Base-by-base conservation (phyloP, 192 early-diverging fungal species). In the Coemansia sp. region DNA sequence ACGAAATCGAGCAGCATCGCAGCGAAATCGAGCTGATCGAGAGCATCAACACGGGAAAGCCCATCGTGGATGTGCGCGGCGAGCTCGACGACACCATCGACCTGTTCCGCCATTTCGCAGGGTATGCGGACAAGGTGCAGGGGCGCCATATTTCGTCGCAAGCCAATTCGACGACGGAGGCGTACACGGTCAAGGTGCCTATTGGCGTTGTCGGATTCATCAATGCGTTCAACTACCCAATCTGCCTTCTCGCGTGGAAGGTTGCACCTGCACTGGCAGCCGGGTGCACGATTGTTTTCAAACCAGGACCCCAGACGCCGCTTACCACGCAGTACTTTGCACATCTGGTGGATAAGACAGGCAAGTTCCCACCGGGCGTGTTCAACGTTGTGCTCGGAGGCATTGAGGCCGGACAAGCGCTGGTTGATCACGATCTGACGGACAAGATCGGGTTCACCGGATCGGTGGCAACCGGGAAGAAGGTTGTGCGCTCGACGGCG, bases 181-280 rank as follows among this genome's bases (percentile, higher is more conserved):
- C 66, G 1, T 84, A 78, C 48, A 85, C 84, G 17, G 59, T 76
- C 52, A 71, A 77, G 47, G 75, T 77, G 55, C 82, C 84, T 1
- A 57, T 82, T 17, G 84, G 84, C 44, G 82, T 85, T 0, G 61
- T 74, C 19, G 84, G 79, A 0, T 68, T 82, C 28, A 84, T 86
- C 50, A 81, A 79, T 15, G 76, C 81, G 10, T 89, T 85, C 58
- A 88, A 89, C 70, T 88, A 87, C 40, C 88, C 88, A 0, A 72
- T 89, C 6, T 68, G 68, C 23, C 40, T 85, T 45, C 61, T 76
- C 19, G 68, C 67, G 1, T 82, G 80, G 80, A 82, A 77, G 67
- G 64, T 82, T 25, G 80, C 74, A 20, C 80, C 80, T 33, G 80
- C 80, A 4, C 67, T 82, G 48, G 80, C 80, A 0, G 74, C 74